phyloP scores from a whole-genome alignment of 2,329 filamentous ascomycete species.

The Pseudodiploospora longispora region DNA sequence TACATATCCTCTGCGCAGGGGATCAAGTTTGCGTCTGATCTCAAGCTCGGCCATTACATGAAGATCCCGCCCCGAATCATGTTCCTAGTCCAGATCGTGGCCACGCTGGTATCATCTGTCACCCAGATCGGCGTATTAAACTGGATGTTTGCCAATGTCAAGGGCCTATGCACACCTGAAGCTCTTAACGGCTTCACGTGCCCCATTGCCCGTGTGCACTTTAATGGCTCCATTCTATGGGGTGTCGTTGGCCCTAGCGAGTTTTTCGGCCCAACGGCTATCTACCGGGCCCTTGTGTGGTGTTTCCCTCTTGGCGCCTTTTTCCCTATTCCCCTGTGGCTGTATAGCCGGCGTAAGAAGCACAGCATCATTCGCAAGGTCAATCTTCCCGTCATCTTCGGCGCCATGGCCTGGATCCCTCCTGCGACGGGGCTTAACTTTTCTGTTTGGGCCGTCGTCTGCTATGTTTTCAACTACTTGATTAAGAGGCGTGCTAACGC shows the following conservation, averaged over 20 bases:
- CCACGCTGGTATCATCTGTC: slow-evolving; percentile 66
- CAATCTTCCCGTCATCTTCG: slow-evolving; percentile 76
- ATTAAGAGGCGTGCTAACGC: slow-evolving; percentile 59
- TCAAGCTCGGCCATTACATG: slow-evolving; percentile 85
- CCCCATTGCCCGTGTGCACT: slow-evolving; percentile 79
- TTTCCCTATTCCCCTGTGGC: slow-evolving; percentile 66
- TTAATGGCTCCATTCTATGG: slow-evolving; percentile 86
- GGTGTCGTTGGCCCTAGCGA: slow-evolving; percentile 75
- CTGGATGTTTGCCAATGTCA: slow-evolving; percentile 79
- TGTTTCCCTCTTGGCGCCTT: slow-evolving; percentile 72
- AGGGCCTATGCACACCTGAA: slow-evolving; percentile 65
- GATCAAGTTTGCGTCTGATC: slow-evolving; percentile 79
- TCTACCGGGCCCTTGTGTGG: slow-evolving; percentile 72
- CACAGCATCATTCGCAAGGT: slow-evolving; percentile 63
- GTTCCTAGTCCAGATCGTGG: slow-evolving; percentile 70
- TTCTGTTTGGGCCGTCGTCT: slow-evolving; percentile 77
- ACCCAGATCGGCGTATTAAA: slow-evolving; percentile 81
- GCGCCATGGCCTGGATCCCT: slow-evolving; percentile 77
- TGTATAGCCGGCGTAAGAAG: slow-evolving; percentile 53
- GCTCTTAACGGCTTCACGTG: slow-evolving; percentile 87
- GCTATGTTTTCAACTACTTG: slow-evolving; percentile 74
- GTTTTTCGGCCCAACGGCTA: slow-evolving; percentile 70
- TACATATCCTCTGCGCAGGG: slow-evolving; percentile 86
- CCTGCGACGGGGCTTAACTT: slow-evolving; percentile 84
- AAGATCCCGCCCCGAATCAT: slow-evolving; percentile 74